A percentile compares a stretch with the other conserved stretches of the same genome.
These are phyloP conservation scores for Cicer pinnatifidum DNA, from an alignment of 306 rosid genomes.

Conservation along the genomic window DNA sequence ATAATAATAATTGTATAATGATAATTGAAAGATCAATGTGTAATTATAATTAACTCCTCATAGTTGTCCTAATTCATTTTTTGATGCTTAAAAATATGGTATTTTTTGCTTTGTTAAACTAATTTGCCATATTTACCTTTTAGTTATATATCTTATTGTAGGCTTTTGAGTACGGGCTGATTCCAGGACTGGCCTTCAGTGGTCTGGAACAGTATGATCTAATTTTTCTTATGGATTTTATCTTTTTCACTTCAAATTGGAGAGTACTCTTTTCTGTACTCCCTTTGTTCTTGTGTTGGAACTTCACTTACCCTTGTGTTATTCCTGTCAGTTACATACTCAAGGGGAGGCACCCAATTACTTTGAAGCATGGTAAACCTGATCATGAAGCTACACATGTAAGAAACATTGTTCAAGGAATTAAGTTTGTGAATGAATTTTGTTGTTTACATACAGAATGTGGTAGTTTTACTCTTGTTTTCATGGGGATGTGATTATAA, in stretches of 20 bases:
- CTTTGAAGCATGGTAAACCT: conserved; percentile 90
- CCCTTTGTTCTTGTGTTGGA: conserved; percentile 23
- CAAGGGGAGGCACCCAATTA: conserved; percentile 80
- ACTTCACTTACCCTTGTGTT: conserved; percentile 42
- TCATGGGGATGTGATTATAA: neutral
- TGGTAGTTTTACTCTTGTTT: neutral
- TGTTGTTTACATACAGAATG: neutral
- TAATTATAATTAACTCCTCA: neutral
- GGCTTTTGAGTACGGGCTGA: conserved; percentile 88
- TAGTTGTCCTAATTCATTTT: conserved; percentile 7
- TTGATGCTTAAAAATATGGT: conserved; percentile 9
- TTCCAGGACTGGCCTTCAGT: conserved; percentile 89
- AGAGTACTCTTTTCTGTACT: conserved; percentile 28
- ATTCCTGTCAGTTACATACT: conserved; percentile 66
- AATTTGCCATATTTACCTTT: conserved; percentile 37
- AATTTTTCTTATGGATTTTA: conserved; percentile 39
- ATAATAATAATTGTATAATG: neutral
- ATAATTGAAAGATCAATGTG: conserved; percentile 1
- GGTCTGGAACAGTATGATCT: conserved; percentile 86
- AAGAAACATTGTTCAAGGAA: conserved; percentile 50
- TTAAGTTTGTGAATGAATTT: conserved; percentile 21
- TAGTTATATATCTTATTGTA: conserved; percentile 43
- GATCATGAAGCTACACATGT: conserved; percentile 89
- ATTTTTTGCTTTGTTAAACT: conserved; percentile 3
- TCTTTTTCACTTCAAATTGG: conserved; percentile 21